phyloP scores from a whole-genome alignment of 495 filamentous ascomycete genomes.

The Hypoxylon subgilvum region DNA sequence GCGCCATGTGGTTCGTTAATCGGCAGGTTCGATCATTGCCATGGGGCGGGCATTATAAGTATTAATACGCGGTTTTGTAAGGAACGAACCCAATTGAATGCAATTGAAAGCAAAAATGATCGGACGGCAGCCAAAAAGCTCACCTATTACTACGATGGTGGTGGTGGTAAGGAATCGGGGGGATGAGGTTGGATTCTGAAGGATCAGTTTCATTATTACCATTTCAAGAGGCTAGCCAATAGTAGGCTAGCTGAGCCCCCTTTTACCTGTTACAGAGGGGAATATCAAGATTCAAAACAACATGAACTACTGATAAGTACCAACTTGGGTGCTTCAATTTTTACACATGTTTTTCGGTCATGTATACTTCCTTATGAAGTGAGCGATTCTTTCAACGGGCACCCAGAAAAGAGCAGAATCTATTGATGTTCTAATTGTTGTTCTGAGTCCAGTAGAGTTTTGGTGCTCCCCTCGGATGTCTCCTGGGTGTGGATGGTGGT shows the following conservation, averaged over 20 bases:
- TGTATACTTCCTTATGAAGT: no score
- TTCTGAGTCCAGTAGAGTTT: no score
- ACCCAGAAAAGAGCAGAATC: no score
- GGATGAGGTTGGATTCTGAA: constrained; percentile 23
- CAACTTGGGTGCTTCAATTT: no score
- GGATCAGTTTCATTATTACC: constrained; percentile 15
- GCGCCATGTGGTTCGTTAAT: constrained; percentile 22
- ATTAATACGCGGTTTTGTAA: constrained; percentile 13
- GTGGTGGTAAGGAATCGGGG: constrained; percentile 1
- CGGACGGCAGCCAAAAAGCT: constrained; percentile 28
- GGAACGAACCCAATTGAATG: constrained; percentile 4
- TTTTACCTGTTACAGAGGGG: no score
- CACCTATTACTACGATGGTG: constrained; percentile 1
- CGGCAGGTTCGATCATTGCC: constrained; percentile 19
- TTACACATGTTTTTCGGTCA: no score
- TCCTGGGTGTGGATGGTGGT: no score
- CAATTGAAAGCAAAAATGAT: constrained; percentile 21
- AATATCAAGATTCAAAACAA: no score
- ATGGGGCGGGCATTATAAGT: constrained; percentile 20
- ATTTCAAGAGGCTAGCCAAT: constrained; percentile 13
- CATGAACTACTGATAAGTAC: no score
- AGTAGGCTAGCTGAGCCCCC: constrained; percentile 4
- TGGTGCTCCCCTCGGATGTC: no score
- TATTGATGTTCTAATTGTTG: no score
- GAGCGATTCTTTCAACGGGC: no score